These are phyloP conservation scores for Rhytidiadelphus loreus DNA, from an alignment of 225 moss, liverwort and hornwort genomes.

Conservation along the genomic window DNA sequence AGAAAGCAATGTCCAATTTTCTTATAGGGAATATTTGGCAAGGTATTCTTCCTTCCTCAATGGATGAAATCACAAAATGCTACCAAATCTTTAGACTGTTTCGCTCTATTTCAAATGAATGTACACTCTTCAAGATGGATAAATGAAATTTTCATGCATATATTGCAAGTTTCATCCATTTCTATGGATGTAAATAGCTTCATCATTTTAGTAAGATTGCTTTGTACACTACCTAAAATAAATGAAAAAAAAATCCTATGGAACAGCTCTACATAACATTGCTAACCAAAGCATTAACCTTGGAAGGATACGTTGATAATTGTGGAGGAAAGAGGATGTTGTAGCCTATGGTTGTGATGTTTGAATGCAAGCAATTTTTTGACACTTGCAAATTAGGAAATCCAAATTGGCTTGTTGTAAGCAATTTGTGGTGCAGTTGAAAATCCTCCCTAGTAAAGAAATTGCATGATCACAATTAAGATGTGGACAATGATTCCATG, in stretches of 20 bases:
- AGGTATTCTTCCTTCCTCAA: background rate
- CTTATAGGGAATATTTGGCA: background rate
- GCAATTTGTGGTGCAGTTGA: accelerated
- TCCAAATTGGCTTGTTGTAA: background rate
- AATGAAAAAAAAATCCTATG: background rate
- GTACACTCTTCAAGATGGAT: too few species aligned
- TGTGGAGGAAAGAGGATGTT: accelerated
- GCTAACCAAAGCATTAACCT: accelerated
- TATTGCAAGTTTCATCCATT: background rate
- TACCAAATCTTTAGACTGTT: accelerated
- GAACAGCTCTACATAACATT: background rate
- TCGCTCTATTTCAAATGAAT: background rate
- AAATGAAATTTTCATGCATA: background rate
- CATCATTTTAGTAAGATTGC: accelerated
- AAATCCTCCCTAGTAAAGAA: accelerated
- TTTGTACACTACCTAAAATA: accelerated
- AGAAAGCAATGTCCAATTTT: background rate
- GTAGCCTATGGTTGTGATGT: background rate
- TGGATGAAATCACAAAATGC: background rate
- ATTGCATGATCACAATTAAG: background rate
- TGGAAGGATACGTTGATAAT: accelerated
- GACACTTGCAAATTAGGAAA: background rate
- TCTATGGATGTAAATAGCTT: background rate
- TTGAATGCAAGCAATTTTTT: background rate
- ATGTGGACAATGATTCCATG: background rate